These are phyloP conservation scores for Aureobasidium pullulans DNA, from an alignment of 2,329 filamentous ascomycete species.

Conservation along the genomic window DNA sequence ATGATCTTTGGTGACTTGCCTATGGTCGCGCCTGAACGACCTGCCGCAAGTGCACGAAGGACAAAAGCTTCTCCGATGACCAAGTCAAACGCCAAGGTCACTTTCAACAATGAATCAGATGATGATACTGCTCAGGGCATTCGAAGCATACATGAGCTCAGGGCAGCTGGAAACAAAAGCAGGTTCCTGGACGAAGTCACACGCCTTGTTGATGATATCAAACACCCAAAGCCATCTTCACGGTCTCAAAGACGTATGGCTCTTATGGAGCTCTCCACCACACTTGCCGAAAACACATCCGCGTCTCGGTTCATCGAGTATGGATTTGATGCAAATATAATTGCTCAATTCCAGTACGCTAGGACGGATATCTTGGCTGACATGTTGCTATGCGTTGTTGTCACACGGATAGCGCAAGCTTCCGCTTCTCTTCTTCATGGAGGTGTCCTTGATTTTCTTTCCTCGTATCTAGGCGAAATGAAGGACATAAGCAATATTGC, in stretches of 20 bases:
- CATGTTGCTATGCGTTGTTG: constrained; percentile 56
- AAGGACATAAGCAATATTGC: constrained; percentile 55
- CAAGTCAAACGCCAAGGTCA: constrained; percentile 23
- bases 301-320: constrained; percentile 66
- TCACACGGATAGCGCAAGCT: constrained; percentile 53
- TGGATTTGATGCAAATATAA: constrained; percentile 61
- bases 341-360: constrained; percentile 48
- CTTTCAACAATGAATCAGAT: constrained; percentile 40
- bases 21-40: constrained; percentile 19
- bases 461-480: constrained; percentile 45
- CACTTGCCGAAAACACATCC: constrained; percentile 54
- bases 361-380: constrained; percentile 41
- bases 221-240: constrained; percentile 36
- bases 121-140: constrained; percentile 37
- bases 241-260: constrained; percentile 44
- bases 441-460: constrained; percentile 37
- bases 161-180: constrained; percentile 50
- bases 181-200: constrained; percentile 51
- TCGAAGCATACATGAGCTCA: constrained; percentile 55
- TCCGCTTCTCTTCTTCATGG: constrained; percentile 43
- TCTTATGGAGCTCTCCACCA: constrained; percentile 49
- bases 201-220: constrained; percentile 52
- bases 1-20: constrained; percentile 27
- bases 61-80: constrained; percentile 11
- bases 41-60: constrained; percentile 10